phyloP scores from a whole-genome alignment of 495 filamentous ascomycete genomes.

The Aspergillus panamensis region DNA sequence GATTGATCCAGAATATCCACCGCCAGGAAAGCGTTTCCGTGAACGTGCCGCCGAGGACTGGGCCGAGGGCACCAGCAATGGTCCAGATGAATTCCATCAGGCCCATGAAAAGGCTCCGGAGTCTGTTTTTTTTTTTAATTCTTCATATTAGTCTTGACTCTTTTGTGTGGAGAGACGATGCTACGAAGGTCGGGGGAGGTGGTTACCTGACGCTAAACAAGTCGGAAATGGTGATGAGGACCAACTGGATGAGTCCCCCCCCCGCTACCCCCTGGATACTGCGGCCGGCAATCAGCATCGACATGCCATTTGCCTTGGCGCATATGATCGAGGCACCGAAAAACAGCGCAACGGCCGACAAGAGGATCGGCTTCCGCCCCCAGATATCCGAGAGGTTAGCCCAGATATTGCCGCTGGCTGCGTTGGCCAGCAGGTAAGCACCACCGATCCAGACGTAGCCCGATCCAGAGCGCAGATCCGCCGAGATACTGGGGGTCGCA shows the following conservation, averaged over 20 bases:
- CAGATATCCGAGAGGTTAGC: slow-evolving; percentile 58
- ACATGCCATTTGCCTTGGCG: slow-evolving; percentile 47
- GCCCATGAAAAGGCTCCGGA: slow-evolving; percentile 52
- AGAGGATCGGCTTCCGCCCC: slow-evolving; percentile 54
- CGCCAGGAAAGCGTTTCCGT: slow-evolving; percentile 61
- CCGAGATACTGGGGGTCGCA: slow-evolving; percentile 55
- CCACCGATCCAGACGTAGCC: slow-evolving; percentile 67
- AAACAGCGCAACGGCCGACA: slow-evolving; percentile 45
- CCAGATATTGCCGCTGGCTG: slow-evolving; percentile 54
- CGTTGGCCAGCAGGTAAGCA: slow-evolving; percentile 57
- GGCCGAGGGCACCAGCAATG: slow-evolving; percentile 57
- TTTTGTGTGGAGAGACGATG: not conserved
- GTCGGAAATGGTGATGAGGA: slow-evolving; percentile 55
- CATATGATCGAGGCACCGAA: slow-evolving; percentile 46
- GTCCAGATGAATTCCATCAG: slow-evolving; percentile 56
- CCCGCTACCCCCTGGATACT: slow-evolving; percentile 55
- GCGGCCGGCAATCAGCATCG: slow-evolving; percentile 52
- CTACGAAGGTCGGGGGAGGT: not conserved
- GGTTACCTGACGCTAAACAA: slow-evolving; percentile 56
- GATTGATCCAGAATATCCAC: slow-evolving; percentile 72
- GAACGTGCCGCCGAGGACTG: slow-evolving; percentile 66
- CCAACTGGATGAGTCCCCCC: slow-evolving; percentile 51
- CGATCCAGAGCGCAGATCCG: slow-evolving; percentile 53
- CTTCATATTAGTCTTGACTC: too few relatives aligned
- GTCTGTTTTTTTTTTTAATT: slow-evolving; percentile 30